phyloP scores from a whole-genome alignment of 345 rosid genomes.

The Physaria fendleri region DNA sequence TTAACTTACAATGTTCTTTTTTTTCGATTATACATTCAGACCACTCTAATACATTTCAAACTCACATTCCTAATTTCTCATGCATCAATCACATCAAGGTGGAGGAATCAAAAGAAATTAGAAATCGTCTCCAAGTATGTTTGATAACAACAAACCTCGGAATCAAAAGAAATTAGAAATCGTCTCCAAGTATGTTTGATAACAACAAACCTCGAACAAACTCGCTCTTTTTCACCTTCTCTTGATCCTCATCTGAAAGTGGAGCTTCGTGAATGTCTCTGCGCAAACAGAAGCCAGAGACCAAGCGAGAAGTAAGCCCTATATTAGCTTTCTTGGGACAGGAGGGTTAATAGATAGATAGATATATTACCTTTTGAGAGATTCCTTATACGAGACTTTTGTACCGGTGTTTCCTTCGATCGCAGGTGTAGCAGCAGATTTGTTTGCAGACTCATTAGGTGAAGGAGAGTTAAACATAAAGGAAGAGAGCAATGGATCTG shows the following conservation, averaged over 20 bases:
- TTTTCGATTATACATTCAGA: constrained; percentile 21
- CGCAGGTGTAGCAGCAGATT: constrained; percentile 24
- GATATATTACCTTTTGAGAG: constrained; percentile 43
- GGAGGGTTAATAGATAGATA: too few relatives aligned
- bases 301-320: too few relatives aligned
- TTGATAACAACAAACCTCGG: constrained; percentile 45
- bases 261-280: neutral
- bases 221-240: constrained; percentile 41
- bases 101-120: constrained; percentile 23
- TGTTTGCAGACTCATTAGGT: too few relatives aligned
- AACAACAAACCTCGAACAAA: constrained; percentile 46
- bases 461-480: constrained; percentile 47
- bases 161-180: constrained; percentile 24
- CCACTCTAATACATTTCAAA: too few relatives aligned
- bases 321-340: too few relatives aligned
- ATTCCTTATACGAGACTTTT: constrained; percentile 30
- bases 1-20: too few relatives aligned
- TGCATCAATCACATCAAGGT: constrained; percentile 10
- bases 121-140: constrained; percentile 39
- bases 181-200: constrained; percentile 46
- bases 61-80: too few relatives aligned
- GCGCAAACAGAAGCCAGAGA: too few relatives aligned
- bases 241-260: constrained; percentile 44
- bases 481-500: constrained; percentile 85
- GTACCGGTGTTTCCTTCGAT: constrained; percentile 27